Evolutionary conservation across 441 rosid species (phyloP).

Genomic region (Pelargonium exstipulatum): DNA sequence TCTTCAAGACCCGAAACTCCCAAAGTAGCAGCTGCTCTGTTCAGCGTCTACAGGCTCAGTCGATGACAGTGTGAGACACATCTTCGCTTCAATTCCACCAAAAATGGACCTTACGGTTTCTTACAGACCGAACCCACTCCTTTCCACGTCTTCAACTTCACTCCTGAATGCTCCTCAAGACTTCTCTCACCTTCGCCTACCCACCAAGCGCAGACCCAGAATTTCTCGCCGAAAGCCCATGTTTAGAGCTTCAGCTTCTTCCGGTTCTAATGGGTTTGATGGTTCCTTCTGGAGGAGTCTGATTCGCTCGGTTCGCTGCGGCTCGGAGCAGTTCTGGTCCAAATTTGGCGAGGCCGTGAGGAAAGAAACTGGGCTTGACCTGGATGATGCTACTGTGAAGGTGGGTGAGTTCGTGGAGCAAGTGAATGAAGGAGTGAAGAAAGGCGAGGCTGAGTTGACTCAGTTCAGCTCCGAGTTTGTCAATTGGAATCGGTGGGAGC

Average conservation of each 20-base stretch:
- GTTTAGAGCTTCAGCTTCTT: constrained; percentile 45
- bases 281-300: constrained; percentile 59
- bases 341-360: constrained; percentile 54
- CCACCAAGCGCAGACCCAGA: constrained; percentile 22
- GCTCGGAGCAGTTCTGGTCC: constrained; percentile 50
- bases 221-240: constrained; percentile 24
- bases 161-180: constrained; percentile 20
- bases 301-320: constrained; percentile 38
- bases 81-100: constrained; percentile 10
- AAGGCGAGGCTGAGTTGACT: constrained; percentile 36
- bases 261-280: constrained; percentile 37
- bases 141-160: constrained; percentile 28
- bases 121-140: constrained; percentile 38
- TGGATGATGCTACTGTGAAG: constrained; percentile 39
- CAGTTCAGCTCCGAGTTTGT: constrained; percentile 50
- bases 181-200: constrained; percentile 22
- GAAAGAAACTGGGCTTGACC: constrained; percentile 67
- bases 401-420: constrained; percentile 37
- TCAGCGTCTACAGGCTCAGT: no score
- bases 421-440: constrained; percentile 34
- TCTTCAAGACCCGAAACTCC: no score
- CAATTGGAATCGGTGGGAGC: constrained; percentile 73
- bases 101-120: constrained; percentile 33
- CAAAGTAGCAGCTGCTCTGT: no score
- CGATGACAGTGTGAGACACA: no score